phyloP scores from a whole-genome alignment of 495 filamentous ascomycete genomes.

The Cenococcum geophilum region DNA sequence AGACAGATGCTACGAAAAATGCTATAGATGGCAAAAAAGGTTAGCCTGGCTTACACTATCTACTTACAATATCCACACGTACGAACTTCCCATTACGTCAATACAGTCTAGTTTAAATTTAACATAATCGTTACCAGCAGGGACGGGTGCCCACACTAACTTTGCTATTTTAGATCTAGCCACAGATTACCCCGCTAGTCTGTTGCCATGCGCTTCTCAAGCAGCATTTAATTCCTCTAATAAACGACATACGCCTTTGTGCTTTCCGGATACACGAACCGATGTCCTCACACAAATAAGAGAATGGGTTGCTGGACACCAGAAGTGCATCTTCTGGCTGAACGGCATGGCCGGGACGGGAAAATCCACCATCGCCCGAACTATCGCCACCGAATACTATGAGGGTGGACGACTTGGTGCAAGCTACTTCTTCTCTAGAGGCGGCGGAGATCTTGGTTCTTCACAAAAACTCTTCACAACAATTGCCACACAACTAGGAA shows the following conservation, averaged over 20 bases:
- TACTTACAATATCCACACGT: too few species aligned
- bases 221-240: background rate
- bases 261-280: background rate
- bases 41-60: too few species aligned
- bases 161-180: too few species aligned
- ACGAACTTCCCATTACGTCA: background rate
- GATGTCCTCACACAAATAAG: background rate
- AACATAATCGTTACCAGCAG: background rate
- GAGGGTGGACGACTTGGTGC: slow-evolving; percentile 17
- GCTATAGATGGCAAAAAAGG: too few species aligned
- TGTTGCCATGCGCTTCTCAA: background rate
- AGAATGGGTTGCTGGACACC: background rate
- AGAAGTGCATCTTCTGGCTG: background rate
- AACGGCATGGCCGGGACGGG: slow-evolving; percentile 10
- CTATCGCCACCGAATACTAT: slow-evolving; percentile 5
- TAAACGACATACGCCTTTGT: background rate
- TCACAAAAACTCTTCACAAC: slow-evolving; percentile 25
- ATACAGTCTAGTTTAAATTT: background rate
- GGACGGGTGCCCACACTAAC: too few species aligned
- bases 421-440: slow-evolving; percentile 31
- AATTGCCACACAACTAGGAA: slow-evolving; percentile 14
- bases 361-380: slow-evolving; percentile 1
- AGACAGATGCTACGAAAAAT: background rate
- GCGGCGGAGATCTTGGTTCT: slow-evolving; percentile 17
- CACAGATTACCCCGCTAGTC: background rate